Percentiles rank a stretch among this genome's conserved stretches.
Conservation (phyloP, 345 rosid genomes). For the Crucihimalaya himalaica region DNA sequence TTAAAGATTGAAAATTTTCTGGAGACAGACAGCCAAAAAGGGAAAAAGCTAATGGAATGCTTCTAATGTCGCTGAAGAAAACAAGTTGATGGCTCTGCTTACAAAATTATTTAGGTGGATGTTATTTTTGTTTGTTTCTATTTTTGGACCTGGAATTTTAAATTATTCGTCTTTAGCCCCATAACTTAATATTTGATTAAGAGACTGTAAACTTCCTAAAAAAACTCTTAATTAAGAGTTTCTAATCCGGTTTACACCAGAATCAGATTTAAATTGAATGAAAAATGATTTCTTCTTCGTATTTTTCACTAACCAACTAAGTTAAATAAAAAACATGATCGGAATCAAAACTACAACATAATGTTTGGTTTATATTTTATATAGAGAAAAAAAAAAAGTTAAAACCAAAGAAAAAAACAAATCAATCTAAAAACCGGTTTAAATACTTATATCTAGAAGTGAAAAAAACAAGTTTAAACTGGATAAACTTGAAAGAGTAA, state of each 20-base stretch:
- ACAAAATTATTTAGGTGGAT: constrained; percentile 1
- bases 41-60: constrained; percentile 10
- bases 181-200: not conserved
- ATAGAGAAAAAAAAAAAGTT: no score
- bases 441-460: not conserved
- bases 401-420: no score
- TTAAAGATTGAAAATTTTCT: constrained; percentile 20
- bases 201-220: not conserved
- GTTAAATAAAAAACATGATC: no score
- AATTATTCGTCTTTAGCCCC: not conserved
- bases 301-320: not conserved
- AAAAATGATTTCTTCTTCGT: no score
- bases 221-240: not conserved
- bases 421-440: not conserved
- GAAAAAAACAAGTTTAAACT: constrained; percentile 4
- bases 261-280: not conserved
- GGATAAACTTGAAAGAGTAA: not conserved
- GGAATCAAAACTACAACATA: not conserved
- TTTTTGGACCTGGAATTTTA: not conserved
- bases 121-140: constrained; percentile 5
- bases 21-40: constrained; percentile 22
- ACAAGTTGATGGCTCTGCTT: constrained; percentile 32
- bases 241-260: not conserved
- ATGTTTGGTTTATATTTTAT: no score
- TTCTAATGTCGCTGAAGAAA: constrained; percentile 32